Evolutionary conservation across 805 yeast species (phyloP).

Genomic region (Zygoascus flipseniorum): DNA sequence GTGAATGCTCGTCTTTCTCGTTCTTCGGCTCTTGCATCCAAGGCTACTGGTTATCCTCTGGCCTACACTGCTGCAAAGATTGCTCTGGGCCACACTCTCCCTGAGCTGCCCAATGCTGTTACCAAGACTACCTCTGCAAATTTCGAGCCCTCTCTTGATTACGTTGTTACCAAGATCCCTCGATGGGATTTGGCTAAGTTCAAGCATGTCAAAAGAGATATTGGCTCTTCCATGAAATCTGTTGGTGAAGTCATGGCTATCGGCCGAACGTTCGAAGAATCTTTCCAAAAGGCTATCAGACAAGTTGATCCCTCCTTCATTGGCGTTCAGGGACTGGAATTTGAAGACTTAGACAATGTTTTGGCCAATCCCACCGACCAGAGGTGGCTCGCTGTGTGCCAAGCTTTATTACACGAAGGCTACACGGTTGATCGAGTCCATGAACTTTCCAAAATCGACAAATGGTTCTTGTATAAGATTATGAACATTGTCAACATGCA

Average conservation of each 20-base stretch:
- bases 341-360: slow-evolving; percentile 66
- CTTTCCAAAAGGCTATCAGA: slow-evolving; percentile 95
- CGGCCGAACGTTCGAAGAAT: slow-evolving; percentile 95
- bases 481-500: slow-evolving; percentile 89
- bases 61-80: slow-evolving; percentile 98
- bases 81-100: slow-evolving; percentile 88
- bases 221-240: slow-evolving; percentile 95
- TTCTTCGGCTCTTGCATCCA: slow-evolving; percentile 95
- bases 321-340: slow-evolving; percentile 77
- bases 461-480: slow-evolving; percentile 90
- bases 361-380: slow-evolving; percentile 87
- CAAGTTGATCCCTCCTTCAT: slow-evolving; percentile 86
- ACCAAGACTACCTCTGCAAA: slow-evolving; percentile 94
- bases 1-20: slow-evolving; percentile 96
- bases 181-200: slow-evolving; percentile 97
- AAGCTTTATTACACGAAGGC: slow-evolving; percentile 85
- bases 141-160: slow-evolving; percentile 95
- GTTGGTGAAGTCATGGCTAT: slow-evolving; percentile 99
- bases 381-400: slow-evolving; percentile 97
- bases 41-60: slow-evolving; percentile 97
- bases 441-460: slow-evolving; percentile 85
- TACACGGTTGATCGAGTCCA: slow-evolving; percentile 90
- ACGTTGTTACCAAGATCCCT: slow-evolving; percentile 94
- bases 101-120: slow-evolving; percentile 92
- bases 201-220: slow-evolving; percentile 87